phyloP scores from a whole-genome alignment of 2,329 filamentous ascomycete genomes.

The Colletotrichum australisinense region DNA sequence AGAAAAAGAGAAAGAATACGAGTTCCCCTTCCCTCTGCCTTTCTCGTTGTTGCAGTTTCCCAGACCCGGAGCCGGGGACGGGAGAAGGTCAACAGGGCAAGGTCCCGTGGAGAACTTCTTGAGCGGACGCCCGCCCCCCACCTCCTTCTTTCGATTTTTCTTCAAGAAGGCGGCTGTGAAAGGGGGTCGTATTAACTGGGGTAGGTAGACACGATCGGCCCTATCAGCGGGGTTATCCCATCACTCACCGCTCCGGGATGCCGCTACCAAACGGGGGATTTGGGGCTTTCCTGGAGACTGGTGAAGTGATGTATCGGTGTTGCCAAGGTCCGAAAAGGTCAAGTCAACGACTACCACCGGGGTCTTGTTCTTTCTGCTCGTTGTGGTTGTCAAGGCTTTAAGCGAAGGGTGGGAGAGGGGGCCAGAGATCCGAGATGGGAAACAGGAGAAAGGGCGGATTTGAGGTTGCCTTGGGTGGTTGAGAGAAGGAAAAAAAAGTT shows the following conservation, averaged over 20 bases:
- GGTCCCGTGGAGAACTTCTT: neutral
- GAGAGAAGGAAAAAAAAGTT: neutral
- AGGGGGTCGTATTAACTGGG: slow-evolving; percentile 30
- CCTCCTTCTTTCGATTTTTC: slow-evolving; percentile 4
- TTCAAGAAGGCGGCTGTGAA: neutral
- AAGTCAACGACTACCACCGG: neutral
- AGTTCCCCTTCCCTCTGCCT: neutral
- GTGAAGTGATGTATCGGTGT: neutral
- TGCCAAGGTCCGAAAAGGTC: neutral
- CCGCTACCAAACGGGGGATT: neutral
- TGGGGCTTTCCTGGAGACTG: neutral
- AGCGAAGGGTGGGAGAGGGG: neutral
- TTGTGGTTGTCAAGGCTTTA: neutral
- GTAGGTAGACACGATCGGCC: slow-evolving; percentile 22
- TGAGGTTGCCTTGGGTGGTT: too few relatives aligned
- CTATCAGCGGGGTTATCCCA: slow-evolving; percentile 28
- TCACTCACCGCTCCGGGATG: slow-evolving; percentile 20
- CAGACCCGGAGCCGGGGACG: neutral
- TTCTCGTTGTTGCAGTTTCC: neutral
- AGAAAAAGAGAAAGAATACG: neutral
- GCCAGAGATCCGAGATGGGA: neutral
- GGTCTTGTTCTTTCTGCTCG: neutral
- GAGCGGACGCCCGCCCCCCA: neutral
- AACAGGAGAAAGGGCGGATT: neutral
- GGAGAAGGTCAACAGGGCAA: slow-evolving; percentile 3